These are phyloP conservation scores for Aureobasidium sp. DNA, from an alignment of 2,329 filamentous ascomycete species.

Conservation along the genomic window DNA sequence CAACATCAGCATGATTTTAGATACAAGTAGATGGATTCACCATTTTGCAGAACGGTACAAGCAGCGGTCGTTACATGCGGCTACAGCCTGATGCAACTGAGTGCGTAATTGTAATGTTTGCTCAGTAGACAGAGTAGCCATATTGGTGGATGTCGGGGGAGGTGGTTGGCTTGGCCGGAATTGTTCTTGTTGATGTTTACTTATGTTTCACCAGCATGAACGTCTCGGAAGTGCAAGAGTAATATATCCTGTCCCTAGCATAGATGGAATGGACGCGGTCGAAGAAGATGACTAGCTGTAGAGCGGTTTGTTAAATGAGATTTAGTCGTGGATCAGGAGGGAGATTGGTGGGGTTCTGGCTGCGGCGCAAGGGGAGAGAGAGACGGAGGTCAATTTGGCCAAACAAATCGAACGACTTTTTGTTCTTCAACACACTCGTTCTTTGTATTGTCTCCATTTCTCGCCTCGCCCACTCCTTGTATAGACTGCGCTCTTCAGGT, in stretches of 20 bases:
- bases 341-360: background rate
- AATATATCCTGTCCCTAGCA: background rate
- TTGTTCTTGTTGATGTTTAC: background rate
- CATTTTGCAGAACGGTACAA: constrained; percentile 96
- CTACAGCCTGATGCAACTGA: constrained; percentile 73
- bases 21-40: constrained; percentile 40
- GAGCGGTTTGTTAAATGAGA: background rate
- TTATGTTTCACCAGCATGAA: background rate
- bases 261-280: background rate
- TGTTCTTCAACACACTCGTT: background rate
- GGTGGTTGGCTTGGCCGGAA: background rate
- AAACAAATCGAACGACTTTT: constrained; percentile 17
- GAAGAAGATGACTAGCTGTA: background rate
- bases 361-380: background rate
- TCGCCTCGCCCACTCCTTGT: background rate
- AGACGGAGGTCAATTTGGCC: background rate
- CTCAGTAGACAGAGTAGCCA: constrained; percentile 29
- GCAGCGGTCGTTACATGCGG: constrained; percentile 89
- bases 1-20: constrained; percentile 15
- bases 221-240: background rate
- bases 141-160: background rate
- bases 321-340: background rate
- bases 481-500: background rate
- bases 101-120: constrained; percentile 55
- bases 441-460: background rate